Percentiles rank a stretch among this genome's conserved stretches.
These are phyloP conservation scores for Epichloe elymi DNA, from an alignment of 2,329 filamentous ascomycete species.

Conservation along the genomic window DNA sequence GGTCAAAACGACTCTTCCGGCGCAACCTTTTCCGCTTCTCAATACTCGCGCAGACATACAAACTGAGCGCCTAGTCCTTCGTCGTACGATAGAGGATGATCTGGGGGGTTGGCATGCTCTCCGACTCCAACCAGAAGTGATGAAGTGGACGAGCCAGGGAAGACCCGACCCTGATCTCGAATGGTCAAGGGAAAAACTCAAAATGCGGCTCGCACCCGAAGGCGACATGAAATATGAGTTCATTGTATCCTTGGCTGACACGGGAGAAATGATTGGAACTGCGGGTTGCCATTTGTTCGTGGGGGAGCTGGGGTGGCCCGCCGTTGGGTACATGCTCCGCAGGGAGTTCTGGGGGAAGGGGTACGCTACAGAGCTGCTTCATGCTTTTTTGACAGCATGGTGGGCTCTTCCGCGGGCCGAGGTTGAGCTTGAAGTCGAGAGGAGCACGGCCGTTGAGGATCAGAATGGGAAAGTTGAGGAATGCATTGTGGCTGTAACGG, in stretches of 20 bases:
- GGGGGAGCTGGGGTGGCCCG: constrained; percentile 38
- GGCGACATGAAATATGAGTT: constrained; percentile 43
- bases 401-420: constrained; percentile 34
- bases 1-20: constrained; percentile 36
- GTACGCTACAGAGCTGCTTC: constrained; percentile 45
- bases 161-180: constrained; percentile 28
- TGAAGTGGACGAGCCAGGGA: constrained; percentile 41
- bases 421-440: constrained; percentile 30
- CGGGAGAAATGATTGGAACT: constrained; percentile 37
- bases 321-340: constrained; percentile 44
- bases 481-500: constrained; percentile 32
- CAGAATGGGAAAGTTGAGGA: constrained; percentile 20
- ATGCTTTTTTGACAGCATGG: constrained; percentile 34
- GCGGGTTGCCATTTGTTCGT: constrained; percentile 28
- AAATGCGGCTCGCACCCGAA: constrained; percentile 31
- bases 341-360: constrained; percentile 37
- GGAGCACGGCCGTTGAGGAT: constrained; percentile 19
- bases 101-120: constrained; percentile 35
- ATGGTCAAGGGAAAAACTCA: constrained; percentile 28
- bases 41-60: constrained; percentile 24
- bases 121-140: constrained; percentile 45
- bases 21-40: constrained; percentile 26
- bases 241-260: constrained; percentile 33
- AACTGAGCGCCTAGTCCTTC: constrained; percentile 42
- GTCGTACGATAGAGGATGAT: constrained; percentile 37